Base-by-base conservation (phyloP, 2,329 filamentous ascomycete genomes). In the Nemania diffusa region DNA sequence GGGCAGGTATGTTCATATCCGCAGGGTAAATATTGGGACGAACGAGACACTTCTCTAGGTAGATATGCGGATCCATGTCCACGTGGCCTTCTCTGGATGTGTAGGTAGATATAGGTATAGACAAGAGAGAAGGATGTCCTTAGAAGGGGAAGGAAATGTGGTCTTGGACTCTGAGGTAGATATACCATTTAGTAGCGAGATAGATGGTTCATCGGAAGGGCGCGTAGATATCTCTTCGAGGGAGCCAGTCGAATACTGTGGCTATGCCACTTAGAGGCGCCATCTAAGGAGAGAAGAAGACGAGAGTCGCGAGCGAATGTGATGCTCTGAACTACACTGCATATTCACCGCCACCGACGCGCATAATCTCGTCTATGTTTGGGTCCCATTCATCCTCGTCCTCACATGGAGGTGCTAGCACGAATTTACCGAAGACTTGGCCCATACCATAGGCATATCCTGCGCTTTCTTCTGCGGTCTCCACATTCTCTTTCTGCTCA, bases 381-480 rank as follows among this genome's bases (percentile, higher is more conserved):
- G 81, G 84, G 15, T 82, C 78, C 86, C 86, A 89, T 32, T 87
- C 85, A 62, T 85, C 82, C 72, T 87, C 85, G 57, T 88, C 86
- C 42, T 82, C 83, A 81, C 85, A 90, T 51, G 85, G 82, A 7
- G 87, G 87, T 27, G 85, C 86, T 20, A 88, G 79, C 20, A 88
- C 83, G 75, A 90, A 90, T 68, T 87, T 86, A 57, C 87, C 87
- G 81, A 87, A 85, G 65, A 91, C 84, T 73, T 86, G 84, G 56
- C 88, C 88, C 86, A 91, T 89, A 53, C 87, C 87, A 64, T 86
- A 84, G 32, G 86, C 85, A 55, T 82, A 81, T 20, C 87, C 88
- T 57, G 79, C 79, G 57, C 71, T 77, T 50, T 71, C 71, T 48
- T 78, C 76, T 3, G 82, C 77, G 75, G 87, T 86, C 73, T 84